phyloP scores from a whole-genome alignment of 208 protist genomes.

The Herpetomonas samuelpessoai region DNA sequence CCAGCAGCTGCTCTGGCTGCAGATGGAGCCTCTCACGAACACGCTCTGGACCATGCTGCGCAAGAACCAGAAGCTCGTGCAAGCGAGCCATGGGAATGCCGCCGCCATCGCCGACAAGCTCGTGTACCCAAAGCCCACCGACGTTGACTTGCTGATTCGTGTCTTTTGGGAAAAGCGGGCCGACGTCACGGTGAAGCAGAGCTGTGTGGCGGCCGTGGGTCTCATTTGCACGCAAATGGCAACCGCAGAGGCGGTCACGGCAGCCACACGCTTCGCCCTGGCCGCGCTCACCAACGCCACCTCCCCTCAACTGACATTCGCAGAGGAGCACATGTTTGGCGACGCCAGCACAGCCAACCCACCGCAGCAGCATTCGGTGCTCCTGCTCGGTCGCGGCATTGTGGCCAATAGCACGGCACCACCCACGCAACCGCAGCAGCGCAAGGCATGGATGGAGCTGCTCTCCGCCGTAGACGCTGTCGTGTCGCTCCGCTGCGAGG shows the following conservation, averaged over 20 bases:
- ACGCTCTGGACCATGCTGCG: constrained; percentile 79
- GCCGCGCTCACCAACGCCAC: constrained; percentile 17
- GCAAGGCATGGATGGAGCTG: constrained; percentile 34
- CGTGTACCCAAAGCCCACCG: constrained; percentile 31
- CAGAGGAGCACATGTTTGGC: background rate
- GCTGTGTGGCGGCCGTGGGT: constrained; percentile 46
- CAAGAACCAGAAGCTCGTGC: constrained; percentile 45
- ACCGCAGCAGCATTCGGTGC: background rate
- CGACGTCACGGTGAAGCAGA: constrained; percentile 40
- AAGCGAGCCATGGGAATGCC: constrained; percentile 3
- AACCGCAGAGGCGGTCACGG: constrained; percentile 25
- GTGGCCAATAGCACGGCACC: constrained; percentile 3
- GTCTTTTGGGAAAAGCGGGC: constrained; percentile 55
- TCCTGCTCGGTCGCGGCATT: constrained; percentile 3
- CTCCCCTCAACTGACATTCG: background rate
- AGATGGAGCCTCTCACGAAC: constrained; percentile 63
- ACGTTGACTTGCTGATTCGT: constrained; percentile 64
- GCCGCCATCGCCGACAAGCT: constrained; percentile 22
- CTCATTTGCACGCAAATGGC: constrained; percentile 42
- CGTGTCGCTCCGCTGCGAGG: constrained; percentile 64
- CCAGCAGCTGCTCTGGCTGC: constrained; percentile 59
- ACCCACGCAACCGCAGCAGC: constrained; percentile 22
- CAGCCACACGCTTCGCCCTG: constrained; percentile 48
- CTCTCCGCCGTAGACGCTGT: constrained; percentile 39
- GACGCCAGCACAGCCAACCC: background rate